Conservation (phyloP, 2,329 filamentous ascomycete species). For the Boeremia exigua region DNA sequence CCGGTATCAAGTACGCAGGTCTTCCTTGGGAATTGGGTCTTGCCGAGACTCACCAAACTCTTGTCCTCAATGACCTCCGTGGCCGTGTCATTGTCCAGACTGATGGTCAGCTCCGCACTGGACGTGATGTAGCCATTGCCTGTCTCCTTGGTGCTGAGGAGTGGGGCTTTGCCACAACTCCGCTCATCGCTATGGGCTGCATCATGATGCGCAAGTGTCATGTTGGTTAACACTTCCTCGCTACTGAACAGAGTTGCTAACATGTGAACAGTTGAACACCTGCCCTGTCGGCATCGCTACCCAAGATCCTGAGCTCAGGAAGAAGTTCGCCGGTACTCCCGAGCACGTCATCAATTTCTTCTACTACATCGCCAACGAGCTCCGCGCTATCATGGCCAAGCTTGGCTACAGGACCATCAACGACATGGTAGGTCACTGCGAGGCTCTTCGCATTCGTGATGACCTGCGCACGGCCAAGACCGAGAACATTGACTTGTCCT, state of each 20-base stretch:
- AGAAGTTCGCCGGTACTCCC: conserved; percentile 91
- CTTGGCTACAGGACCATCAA: conserved; percentile 95
- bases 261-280: conserved; percentile 63
- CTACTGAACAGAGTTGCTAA: conserved; percentile 8
- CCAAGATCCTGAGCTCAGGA: conserved; percentile 89
- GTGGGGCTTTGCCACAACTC: conserved; percentile 94
- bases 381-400: conserved; percentile 95
- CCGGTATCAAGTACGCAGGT: conserved; percentile 97
- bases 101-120: conserved; percentile 91
- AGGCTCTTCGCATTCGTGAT: conserved; percentile 83
- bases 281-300: conserved; percentile 95
- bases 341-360: conserved; percentile 99
- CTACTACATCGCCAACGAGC: conserved; percentile 95
- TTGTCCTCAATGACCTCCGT: conserved; percentile 93
- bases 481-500: conserved; percentile 87
- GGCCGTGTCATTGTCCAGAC: conserved; percentile 96
- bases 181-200: conserved; percentile 94
- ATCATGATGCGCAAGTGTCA: conserved; percentile 87
- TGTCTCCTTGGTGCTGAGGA: conserved; percentile 97
- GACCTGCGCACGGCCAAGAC: conserved; percentile 89
- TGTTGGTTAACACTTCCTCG: background rate
- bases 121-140: conserved; percentile 91
- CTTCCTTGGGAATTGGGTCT: conserved; percentile 96
- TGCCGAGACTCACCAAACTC: conserved; percentile 94
- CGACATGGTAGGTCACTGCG: conserved; percentile 95